Base-by-base conservation (phyloP, 352 stramenopile species). In the Globisporangium uncinulatum region DNA sequence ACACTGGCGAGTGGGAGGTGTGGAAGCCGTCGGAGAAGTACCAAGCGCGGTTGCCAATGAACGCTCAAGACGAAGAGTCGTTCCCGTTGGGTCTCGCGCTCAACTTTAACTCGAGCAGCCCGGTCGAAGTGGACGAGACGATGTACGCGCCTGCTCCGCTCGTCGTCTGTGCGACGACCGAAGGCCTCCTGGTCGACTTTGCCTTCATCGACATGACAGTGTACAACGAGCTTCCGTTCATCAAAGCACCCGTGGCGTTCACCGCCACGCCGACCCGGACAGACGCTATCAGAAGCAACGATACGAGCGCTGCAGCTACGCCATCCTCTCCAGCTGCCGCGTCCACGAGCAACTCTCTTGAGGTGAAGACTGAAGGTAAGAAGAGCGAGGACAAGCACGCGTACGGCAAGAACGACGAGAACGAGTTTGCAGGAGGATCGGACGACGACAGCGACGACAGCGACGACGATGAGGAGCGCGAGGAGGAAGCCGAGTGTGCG, bases 21-120 rank as follows among this genome's bases (percentile, higher is more conserved):
- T 91, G 81, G 81, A 91, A 91, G 52, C 76, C 81, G 8, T 70
- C 76, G 21, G 81, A 91, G 58, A 86, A 81, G 52, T 91, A 85
- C 45, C 77, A 88, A 66, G 78, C 81, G 17, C 81, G 81, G 3
- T 65, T 91, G 24, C 81, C 81, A 1, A 89, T 89, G 78, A 86
- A 82, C 21, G 64, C 60, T 15, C 57, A 85, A 11, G 81, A 91
- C 46, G 78, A 87, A 43, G 81, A 91, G 50, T 84, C 76, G 29
- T 91, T 71, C 50, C 81, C 74, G 15, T 69, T 86, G 45, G 76
- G 78, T 0, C 56, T 91, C 53, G 62, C 64, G 13, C 60, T 89
- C 46, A 76, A 83, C 61, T 62, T 91, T 31, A 91, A 88, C 51
- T 73, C 78, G 13, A 73, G 61, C 11, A 65, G 58, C 8, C 49